Conservation (phyloP, 2,329 filamentous ascomycete species). For the Beauveria sp. region DNA sequence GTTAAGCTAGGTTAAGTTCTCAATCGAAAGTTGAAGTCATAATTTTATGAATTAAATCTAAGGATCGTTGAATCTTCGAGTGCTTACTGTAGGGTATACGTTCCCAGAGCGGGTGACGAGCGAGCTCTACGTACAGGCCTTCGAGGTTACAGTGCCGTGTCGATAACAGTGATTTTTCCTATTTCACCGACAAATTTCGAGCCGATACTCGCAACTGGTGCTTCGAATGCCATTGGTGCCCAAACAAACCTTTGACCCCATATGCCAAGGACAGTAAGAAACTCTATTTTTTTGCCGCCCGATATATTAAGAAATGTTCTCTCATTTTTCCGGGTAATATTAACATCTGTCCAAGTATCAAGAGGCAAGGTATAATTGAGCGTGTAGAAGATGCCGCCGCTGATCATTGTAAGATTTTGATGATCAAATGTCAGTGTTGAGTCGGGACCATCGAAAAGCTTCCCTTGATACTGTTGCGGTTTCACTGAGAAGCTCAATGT, state of each 20-base stretch:
- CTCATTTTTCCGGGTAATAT: background rate
- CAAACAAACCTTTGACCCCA: background rate
- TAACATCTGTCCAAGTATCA: conserved; percentile 14
- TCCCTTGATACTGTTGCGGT: conserved; percentile 9
- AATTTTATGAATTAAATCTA: too few relatives aligned
- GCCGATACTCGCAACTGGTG: conserved; percentile 1
- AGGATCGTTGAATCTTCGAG: too few relatives aligned
- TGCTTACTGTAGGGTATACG: too few relatives aligned
- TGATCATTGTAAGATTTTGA: conserved; percentile 12
- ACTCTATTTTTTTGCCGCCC: background rate
- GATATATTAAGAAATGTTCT: background rate
- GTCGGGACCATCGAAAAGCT: conserved; percentile 12
- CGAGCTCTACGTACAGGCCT: background rate
- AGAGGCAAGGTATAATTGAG: conserved; percentile 12
- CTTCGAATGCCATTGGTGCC: conserved; percentile 5
- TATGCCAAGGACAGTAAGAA: background rate
- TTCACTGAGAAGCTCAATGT: conserved; percentile 39
- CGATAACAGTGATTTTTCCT: background rate
- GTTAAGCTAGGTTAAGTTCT: too few relatives aligned
- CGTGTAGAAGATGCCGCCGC: conserved; percentile 10
- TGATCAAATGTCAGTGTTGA: conserved; percentile 9
- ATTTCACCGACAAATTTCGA: background rate
- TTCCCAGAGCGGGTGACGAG: too few relatives aligned
- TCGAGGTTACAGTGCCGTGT: background rate
- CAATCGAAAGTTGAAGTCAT: too few relatives aligned